These are phyloP conservation scores for Tuctoria greenei DNA, from an alignment of 176 grass and related monocot species.

Conservation along the genomic window DNA sequence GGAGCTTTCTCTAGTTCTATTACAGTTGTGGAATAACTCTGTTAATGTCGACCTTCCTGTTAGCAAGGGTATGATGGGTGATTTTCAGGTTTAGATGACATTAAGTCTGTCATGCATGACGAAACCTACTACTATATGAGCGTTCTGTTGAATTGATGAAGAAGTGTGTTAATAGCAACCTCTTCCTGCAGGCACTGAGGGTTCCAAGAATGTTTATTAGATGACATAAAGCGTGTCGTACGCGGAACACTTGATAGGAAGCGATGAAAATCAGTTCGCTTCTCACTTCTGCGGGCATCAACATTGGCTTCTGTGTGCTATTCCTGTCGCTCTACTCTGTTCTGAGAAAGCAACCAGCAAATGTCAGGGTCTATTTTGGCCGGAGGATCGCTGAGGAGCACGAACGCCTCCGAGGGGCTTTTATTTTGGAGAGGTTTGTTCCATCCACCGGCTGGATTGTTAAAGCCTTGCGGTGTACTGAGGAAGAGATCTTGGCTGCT, in stretches of 20 bases:
- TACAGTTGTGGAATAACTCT: not conserved
- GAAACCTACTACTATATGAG: not conserved
- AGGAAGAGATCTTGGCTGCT: slow-evolving; percentile 74
- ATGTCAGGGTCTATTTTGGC: slow-evolving; percentile 89
- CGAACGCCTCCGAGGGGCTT: slow-evolving; percentile 51
- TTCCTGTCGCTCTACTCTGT: slow-evolving; percentile 83
- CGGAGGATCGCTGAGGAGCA: slow-evolving; percentile 69
- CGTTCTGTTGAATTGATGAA: not conserved
- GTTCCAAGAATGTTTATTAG: not conserved
- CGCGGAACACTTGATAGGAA: not conserved
- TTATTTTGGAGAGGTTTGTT: slow-evolving; percentile 81
- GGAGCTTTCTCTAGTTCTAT: not conserved
- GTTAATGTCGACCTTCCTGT: not conserved
- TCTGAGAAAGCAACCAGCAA: slow-evolving; percentile 79
- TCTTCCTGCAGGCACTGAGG: slow-evolving; percentile 21
- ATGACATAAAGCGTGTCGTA: slow-evolving; percentile 24
- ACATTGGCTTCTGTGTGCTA: slow-evolving; percentile 68
- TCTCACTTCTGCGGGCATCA: slow-evolving; percentile 85
- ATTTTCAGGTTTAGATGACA: not conserved
- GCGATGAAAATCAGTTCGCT: slow-evolving; percentile 78
- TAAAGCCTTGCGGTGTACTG: slow-evolving; percentile 72
- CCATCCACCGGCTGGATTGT: slow-evolving; percentile 80
- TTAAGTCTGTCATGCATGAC: not conserved
- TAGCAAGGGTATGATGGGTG: not conserved
- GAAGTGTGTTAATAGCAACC: not conserved